Percentiles rank a stretch among this genome's conserved stretches.
Conservation (phyloP, 768 basidiomycete genomes). For the Kwoniella pini region DNA sequence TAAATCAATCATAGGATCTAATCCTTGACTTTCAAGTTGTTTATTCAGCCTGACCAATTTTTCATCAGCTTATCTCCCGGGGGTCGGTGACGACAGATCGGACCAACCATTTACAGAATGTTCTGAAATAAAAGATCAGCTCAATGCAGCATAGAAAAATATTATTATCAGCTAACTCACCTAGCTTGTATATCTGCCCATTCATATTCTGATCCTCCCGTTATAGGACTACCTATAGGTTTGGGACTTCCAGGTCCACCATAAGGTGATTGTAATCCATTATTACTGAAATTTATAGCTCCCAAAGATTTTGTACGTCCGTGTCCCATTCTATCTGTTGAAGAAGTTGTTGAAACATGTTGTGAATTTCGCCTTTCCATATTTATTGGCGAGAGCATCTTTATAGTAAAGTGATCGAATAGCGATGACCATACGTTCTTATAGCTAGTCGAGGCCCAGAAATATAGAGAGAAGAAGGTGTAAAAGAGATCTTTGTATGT, state of each 20-base stretch:
- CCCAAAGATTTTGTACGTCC: constrained; percentile 18
- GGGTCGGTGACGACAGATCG: not conserved
- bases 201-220: constrained; percentile 11
- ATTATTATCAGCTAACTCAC: constrained; percentile 1
- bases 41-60: constrained; percentile 76
- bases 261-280: not conserved
- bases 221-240: not conserved
- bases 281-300: constrained; percentile 8
- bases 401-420: not conserved
- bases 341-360: constrained; percentile 12
- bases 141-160: not conserved
- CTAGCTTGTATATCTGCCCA: constrained; percentile 30
- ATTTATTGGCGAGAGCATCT: constrained; percentile 18
- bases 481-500: too few species aligned
- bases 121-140: constrained; percentile 32
- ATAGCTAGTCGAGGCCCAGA: not conserved
- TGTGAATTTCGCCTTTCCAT: constrained; percentile 18
- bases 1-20: constrained; percentile 85
- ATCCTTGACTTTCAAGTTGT: constrained; percentile 79
- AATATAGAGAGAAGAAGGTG: too few species aligned
- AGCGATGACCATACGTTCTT: not conserved
- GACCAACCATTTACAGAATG: constrained; percentile 52
- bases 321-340: constrained; percentile 15
- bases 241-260: constrained; percentile 1
- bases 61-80: not conserved